Evolutionary conservation across 2,329 filamentous ascomycete species (phyloP).

Genomic region (Talaromyces sp.): DNA sequence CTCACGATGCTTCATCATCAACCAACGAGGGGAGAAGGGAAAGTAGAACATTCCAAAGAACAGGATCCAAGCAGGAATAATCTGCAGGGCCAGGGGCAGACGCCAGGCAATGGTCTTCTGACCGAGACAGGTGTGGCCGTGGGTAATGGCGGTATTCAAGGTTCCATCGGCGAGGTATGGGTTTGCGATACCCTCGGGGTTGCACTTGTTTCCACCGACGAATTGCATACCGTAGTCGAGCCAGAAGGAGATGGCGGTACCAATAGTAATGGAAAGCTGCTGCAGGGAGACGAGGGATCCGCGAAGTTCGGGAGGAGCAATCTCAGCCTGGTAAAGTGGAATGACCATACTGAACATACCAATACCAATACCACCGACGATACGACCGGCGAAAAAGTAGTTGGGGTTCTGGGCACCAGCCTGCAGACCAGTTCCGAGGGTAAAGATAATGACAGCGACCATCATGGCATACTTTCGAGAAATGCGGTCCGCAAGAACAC

Average conservation of each 20-base stretch:
- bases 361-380: constrained; percentile 33
- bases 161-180: constrained; percentile 32
- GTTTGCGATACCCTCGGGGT: constrained; percentile 13
- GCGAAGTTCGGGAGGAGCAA: constrained; percentile 64
- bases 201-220: constrained; percentile 42
- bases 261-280: constrained; percentile 64
- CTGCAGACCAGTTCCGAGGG: constrained; percentile 32
- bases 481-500: constrained; percentile 32
- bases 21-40: constrained; percentile 77
- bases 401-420: constrained; percentile 32
- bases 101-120: constrained; percentile 63
- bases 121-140: constrained; percentile 59
- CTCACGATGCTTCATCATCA: constrained; percentile 70
- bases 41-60: constrained; percentile 77
- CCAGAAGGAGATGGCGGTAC: constrained; percentile 58
- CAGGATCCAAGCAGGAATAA: constrained; percentile 67
- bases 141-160: constrained; percentile 68
- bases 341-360: constrained; percentile 37
- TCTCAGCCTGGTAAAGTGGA: constrained; percentile 33
- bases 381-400: constrained; percentile 33
- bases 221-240: constrained; percentile 59
- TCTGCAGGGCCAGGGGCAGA: constrained; percentile 52
- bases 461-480: constrained; percentile 39
- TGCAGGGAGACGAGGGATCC: constrained; percentile 68
- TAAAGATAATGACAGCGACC: constrained; percentile 38